Evolutionary conservation across 805 yeast genomes (phyloP).

Genomic region (Lipomyces oligophaga): DNA sequence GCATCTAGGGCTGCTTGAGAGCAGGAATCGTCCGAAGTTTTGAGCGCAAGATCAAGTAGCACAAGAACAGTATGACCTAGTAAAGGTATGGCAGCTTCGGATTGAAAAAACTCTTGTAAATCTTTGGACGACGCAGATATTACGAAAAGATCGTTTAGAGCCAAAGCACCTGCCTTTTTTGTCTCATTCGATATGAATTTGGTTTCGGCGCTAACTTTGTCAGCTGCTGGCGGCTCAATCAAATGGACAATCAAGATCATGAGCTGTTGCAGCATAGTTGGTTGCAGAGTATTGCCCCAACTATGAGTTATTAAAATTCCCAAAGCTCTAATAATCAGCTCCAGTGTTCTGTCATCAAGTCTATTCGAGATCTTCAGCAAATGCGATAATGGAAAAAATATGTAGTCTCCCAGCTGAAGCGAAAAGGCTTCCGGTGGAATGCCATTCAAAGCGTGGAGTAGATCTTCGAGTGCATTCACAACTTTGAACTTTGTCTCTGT

Average conservation of each 20-base stretch:
- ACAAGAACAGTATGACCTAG: conserved; percentile 49
- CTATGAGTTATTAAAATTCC: conserved; percentile 44
- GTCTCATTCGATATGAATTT: conserved; percentile 38
- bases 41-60: conserved; percentile 39
- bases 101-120: conserved; percentile 34
- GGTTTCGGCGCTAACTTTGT: conserved; percentile 37
- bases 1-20: conserved; percentile 36
- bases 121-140: conserved; percentile 25
- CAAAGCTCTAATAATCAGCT: conserved; percentile 46
- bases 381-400: conserved; percentile 57
- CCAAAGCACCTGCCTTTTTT: conserved; percentile 31
- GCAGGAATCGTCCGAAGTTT: conserved; percentile 31
- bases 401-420: conserved; percentile 51
- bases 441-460: conserved; percentile 14
- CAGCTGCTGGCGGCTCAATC: conserved; percentile 45
- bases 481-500: conserved; percentile 18
- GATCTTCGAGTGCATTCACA: conserved; percentile 22
- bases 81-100: conserved; percentile 42
- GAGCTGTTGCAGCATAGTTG: conserved; percentile 44
- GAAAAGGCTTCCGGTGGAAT: conserved; percentile 16
- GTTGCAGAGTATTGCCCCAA: conserved; percentile 47
- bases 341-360: conserved; percentile 48
- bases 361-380: conserved; percentile 46
- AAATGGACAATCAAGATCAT: conserved; percentile 47
- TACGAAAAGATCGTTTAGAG: conserved; percentile 28